Percentiles rank a stretch among this genome's conserved stretches.
Conservation (phyloP, 208 protist species). For the Crithidia brevicula region DNA sequence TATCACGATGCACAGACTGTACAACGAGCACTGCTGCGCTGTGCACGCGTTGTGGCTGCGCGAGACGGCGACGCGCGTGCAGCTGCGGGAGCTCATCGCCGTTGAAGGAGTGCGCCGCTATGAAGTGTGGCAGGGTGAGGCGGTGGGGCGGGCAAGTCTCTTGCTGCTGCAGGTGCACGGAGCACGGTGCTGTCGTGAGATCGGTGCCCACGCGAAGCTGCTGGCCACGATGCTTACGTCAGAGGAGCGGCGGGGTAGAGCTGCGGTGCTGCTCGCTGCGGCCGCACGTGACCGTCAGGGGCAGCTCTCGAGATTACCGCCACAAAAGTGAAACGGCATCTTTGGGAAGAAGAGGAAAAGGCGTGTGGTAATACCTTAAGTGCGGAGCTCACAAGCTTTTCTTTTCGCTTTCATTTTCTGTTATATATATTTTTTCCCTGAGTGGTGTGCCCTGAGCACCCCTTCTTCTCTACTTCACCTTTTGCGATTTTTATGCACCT, state of each 20-base stretch:
- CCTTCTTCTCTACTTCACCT: too few relatives aligned
- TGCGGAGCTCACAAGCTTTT: too few relatives aligned
- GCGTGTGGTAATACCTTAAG: too few relatives aligned
- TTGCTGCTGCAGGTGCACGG: constrained; percentile 29
- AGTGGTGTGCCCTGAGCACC: too few relatives aligned
- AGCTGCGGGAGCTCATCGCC: neutral
- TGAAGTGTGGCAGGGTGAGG: constrained; percentile 1
- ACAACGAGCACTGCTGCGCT: constrained; percentile 16
- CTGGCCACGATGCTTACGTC: neutral
- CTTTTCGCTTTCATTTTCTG: too few relatives aligned
- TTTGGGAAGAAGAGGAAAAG: too few relatives aligned
- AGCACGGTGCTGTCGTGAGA: constrained; percentile 1
- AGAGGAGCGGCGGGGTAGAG: constrained; percentile 1
- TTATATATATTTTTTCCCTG: too few relatives aligned
- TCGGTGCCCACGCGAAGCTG: neutral
- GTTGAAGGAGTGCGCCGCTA: neutral
- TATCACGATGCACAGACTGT: constrained; percentile 20
- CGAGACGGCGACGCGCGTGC: neutral
- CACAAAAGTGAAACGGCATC: too few relatives aligned
- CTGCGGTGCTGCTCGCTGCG: constrained; percentile 8
- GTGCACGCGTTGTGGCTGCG: constrained; percentile 22
- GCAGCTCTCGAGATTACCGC: neutral
- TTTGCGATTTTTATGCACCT: too few relatives aligned
- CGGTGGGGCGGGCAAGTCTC: constrained; percentile 5
- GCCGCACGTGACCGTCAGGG: neutral